Conservation (phyloP, 192 early-diverging fungal species). For the Podochytrium sp. region DNA sequence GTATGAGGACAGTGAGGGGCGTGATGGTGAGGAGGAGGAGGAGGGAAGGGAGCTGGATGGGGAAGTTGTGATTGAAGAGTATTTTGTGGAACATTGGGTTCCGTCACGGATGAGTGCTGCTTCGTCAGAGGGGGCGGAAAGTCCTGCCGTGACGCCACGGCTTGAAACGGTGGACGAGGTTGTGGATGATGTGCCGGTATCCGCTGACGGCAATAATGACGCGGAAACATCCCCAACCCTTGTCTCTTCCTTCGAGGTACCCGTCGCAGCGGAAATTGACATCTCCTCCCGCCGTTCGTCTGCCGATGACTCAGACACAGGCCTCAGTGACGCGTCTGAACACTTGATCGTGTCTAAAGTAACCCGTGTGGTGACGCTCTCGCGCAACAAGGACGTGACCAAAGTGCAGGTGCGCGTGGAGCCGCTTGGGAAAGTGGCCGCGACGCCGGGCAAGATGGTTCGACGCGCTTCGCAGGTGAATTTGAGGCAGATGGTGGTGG, state of each 20-base stretch:
- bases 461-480: background rate
- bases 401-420: slow-evolving; percentile 16
- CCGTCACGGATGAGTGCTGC: background rate
- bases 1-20: background rate
- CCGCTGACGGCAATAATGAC: too few species aligned
- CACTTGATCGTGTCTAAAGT: slow-evolving; percentile 24
- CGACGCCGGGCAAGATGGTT: background rate
- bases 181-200: too few species aligned
- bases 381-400: background rate
- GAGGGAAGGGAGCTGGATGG: background rate
- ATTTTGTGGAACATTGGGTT: slow-evolving; percentile 21
- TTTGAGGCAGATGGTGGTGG: background rate
- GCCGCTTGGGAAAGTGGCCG: slow-evolving; percentile 9
- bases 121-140: too few species aligned
- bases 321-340: background rate
- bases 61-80: slow-evolving; percentile 24
- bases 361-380: slow-evolving; percentile 10
- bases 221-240: too few species aligned
- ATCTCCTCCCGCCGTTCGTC: too few species aligned
- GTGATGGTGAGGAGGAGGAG: too few species aligned
- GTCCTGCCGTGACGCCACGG: too few species aligned
- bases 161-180: too few species aligned
- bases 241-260: too few species aligned
- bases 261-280: too few species aligned
- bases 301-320: background rate